These are phyloP conservation scores for Paecilomyces sp. DNA, from an alignment of 2,329 filamentous ascomycete genomes.

Conservation along the genomic window DNA sequence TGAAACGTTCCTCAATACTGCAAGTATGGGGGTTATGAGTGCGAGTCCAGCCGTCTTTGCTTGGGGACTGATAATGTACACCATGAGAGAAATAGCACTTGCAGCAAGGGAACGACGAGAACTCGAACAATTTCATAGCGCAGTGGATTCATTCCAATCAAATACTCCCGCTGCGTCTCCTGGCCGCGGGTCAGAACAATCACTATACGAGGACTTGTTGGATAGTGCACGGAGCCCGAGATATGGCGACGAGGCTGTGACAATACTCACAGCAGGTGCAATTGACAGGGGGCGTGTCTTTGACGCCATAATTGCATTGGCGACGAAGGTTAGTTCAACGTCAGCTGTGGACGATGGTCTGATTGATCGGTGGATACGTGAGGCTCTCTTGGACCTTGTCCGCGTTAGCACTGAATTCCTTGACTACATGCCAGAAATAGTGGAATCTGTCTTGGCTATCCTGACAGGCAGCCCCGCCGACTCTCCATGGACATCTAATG, in stretches of 20 bases:
- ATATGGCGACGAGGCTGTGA: conserved; percentile 40
- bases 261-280: conserved; percentile 39
- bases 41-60: conserved; percentile 70
- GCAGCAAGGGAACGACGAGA: conserved; percentile 51
- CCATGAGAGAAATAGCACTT: conserved; percentile 58
- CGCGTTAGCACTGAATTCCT: conserved; percentile 60
- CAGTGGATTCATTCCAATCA: conserved; percentile 33
- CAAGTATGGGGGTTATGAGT: conserved; percentile 49
- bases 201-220: conserved; percentile 42
- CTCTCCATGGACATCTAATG: conserved; percentile 10
- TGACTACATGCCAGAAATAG: conserved; percentile 65
- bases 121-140: conserved; percentile 33
- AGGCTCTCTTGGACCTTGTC: conserved; percentile 62
- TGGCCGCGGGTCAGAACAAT: conserved; percentile 26
- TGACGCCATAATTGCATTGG: conserved; percentile 39
- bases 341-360: conserved; percentile 46
- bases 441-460: conserved; percentile 59
- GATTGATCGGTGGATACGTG: conserved; percentile 56
- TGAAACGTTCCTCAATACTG: conserved; percentile 57
- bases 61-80: conserved; percentile 71
- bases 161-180: conserved; percentile 25
- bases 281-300: conserved; percentile 43
- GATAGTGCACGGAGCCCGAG: conserved; percentile 35
- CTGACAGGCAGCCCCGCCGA: conserved; percentile 41
- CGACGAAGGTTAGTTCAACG: conserved; percentile 35